phyloP scores from a whole-genome alignment of 1,139 yeast genomes.

The Kodamaea alishanica region DNA sequence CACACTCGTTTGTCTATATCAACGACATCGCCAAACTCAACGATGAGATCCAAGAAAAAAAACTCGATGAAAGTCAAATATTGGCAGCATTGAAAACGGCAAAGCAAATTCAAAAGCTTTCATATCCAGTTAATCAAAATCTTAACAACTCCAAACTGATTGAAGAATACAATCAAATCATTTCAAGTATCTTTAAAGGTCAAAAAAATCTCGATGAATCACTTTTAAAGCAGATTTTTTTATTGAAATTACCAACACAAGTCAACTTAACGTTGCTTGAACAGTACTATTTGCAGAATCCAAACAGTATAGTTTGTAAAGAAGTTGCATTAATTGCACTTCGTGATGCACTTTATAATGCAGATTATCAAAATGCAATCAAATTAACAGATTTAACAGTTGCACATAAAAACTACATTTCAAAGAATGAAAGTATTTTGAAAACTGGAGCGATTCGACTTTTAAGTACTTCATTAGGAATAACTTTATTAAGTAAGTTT shows the following conservation, averaged over 20 bases:
- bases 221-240: conserved; percentile 29
- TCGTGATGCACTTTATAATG: conserved; percentile 54
- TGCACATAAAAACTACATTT: conserved; percentile 51
- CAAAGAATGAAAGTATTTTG: conserved; percentile 26
- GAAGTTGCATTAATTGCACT: conserved; percentile 59
- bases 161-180: conserved; percentile 8
- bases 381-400: conserved; percentile 58
- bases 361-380: conserved; percentile 56
- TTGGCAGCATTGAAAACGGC: conserved; percentile 5
- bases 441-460: conserved; percentile 29
- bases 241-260: conserved; percentile 32
- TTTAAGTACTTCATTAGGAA: conserved; percentile 30
- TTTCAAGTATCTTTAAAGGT: conserved; percentile 19
- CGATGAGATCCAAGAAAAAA: conserved; percentile 6
- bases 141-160: conserved; percentile 9
- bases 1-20: conserved; percentile 7
- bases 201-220: conserved; percentile 21
- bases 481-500: conserved; percentile 36
- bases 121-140: conserved; percentile 10
- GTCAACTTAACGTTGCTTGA: conserved; percentile 30
- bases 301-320: conserved; percentile 34
- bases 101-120: conserved; percentile 6
- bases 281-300: conserved; percentile 34
- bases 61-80: conserved; percentile 2
- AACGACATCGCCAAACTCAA: conserved; percentile 10